Evolutionary conservation across 139 green algal species (phyloP).

Genomic region (Chlamydomonas sp.): DNA sequence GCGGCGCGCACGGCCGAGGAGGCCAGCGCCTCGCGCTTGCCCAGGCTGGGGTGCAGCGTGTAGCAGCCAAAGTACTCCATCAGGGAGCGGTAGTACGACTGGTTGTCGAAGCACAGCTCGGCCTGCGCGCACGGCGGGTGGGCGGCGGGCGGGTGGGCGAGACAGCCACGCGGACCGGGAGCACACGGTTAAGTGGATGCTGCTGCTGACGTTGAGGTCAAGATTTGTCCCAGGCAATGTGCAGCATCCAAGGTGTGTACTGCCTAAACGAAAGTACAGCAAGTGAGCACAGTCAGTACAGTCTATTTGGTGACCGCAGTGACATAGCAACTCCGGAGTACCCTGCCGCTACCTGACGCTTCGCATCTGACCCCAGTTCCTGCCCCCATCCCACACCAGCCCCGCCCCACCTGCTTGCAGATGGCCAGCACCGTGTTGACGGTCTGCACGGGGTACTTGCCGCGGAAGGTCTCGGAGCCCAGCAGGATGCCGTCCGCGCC

Average conservation of each 20-base stretch:
- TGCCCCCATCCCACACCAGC: background rate
- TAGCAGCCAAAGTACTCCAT: slow-evolving; percentile 55
- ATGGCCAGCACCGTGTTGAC: slow-evolving; percentile 64
- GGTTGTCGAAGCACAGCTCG: slow-evolving; percentile 58
- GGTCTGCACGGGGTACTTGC: slow-evolving; percentile 60
- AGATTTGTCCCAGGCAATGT: no score
- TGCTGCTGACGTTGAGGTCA: no score
- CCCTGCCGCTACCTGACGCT: background rate
- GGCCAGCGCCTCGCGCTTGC: slow-evolving; percentile 80
- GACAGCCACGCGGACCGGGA: no score
- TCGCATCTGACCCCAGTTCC: background rate
- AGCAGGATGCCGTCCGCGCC: slow-evolving; percentile 82
- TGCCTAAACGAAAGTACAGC: background rate
- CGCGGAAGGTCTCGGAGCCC: slow-evolving; percentile 88
- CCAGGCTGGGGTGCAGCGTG: slow-evolving; percentile 51
- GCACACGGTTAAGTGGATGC: no score
- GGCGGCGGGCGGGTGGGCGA: background rate
- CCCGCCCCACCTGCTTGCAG: slow-evolving; percentile 50
- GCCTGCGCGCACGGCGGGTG: slow-evolving; percentile 12
- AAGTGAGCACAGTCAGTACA: background rate
- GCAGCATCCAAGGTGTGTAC: no score
- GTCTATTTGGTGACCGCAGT: no score
- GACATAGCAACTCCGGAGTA: background rate
- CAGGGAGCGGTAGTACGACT: slow-evolving; percentile 56
- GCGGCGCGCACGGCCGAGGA: slow-evolving; percentile 84